Percentiles rank a stretch among this genome's conserved stretches.
phyloP scores from a whole-genome alignment of 805 yeast genomes.

The Starmerella etchellsii region DNA sequence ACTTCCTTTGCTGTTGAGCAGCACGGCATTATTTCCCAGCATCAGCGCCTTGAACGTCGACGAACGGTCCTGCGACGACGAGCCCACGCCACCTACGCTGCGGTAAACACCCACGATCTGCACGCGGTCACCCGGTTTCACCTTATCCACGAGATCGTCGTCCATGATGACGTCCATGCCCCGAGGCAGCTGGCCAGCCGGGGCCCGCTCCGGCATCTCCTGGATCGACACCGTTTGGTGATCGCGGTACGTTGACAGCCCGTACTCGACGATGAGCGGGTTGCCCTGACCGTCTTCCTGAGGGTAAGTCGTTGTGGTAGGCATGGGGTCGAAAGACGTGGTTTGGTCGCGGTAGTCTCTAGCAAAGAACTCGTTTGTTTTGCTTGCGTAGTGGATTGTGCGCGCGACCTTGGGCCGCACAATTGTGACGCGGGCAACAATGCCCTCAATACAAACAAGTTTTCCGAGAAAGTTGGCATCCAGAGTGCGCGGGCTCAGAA shows the following conservation, averaged over 20 bases:
- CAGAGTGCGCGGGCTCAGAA: conserved; percentile 77
- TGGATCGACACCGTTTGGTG: conserved; percentile 89
- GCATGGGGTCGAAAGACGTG: conserved; percentile 72
- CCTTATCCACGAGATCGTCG: conserved; percentile 82
- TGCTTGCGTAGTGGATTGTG: conserved; percentile 85
- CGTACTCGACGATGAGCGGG: conserved; percentile 80
- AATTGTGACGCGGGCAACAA: conserved; percentile 83
- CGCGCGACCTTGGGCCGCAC: conserved; percentile 85
- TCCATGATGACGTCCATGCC: conserved; percentile 85
- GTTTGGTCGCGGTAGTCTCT: conserved; percentile 89
- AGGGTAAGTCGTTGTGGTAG: conserved; percentile 78
- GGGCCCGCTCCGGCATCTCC: conserved; percentile 96
- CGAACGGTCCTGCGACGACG: conserved; percentile 6
- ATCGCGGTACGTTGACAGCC: conserved; percentile 81
- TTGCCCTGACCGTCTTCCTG: conserved; percentile 87
- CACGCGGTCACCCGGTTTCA: conserved; percentile 93
- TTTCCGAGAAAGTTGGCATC: conserved; percentile 64
- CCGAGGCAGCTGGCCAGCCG: conserved; percentile 94
- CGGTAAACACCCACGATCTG: conserved; percentile 90
- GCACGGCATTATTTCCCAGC: conserved; percentile 78
- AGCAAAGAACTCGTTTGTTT: conserved; percentile 71
- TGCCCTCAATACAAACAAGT: conserved; percentile 83
- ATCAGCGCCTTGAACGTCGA: conserved; percentile 65
- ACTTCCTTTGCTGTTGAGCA: conserved; percentile 67
- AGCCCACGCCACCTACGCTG: conserved; percentile 56